Evolutionary conservation across 1,284 basidiomycete species (phyloP).

Genomic region (Sporisorium iseilematis-ciliati): DNA sequence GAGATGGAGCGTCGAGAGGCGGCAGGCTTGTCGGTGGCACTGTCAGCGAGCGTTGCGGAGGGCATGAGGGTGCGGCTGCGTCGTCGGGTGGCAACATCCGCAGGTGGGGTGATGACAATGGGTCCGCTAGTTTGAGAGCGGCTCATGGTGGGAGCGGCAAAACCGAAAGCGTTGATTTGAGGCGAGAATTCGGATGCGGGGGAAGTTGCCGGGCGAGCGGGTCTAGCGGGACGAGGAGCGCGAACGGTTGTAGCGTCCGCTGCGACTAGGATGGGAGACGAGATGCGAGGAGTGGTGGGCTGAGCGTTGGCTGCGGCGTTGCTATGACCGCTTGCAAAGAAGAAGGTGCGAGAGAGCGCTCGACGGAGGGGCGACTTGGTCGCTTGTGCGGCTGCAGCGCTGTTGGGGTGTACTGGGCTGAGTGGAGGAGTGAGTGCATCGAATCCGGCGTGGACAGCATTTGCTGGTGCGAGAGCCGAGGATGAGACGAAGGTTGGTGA

Average conservation of each 20-base stretch:
- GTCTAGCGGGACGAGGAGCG: slow-evolving; percentile 16
- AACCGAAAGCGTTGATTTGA: slow-evolving; percentile 12
- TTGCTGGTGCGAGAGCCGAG: slow-evolving; percentile 12
- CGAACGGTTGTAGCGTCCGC: background rate
- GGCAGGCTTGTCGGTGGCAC: background rate
- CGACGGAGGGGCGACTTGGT: slow-evolving; percentile 37
- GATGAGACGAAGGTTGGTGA: slow-evolving; percentile 39
- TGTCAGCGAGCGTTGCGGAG: slow-evolving; percentile 2
- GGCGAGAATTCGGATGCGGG: slow-evolving; percentile 14
- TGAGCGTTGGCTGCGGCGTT: slow-evolving; percentile 7
- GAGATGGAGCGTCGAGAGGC: slow-evolving; percentile 13
- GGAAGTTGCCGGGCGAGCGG: slow-evolving; percentile 17
- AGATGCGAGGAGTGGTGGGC: slow-evolving; percentile 10
- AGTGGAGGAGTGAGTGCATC: slow-evolving; percentile 34
- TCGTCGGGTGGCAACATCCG: slow-evolving; percentile 7
- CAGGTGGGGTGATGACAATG: slow-evolving; percentile 7
- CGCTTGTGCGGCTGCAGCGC: slow-evolving; percentile 14
- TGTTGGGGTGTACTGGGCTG: slow-evolving; percentile 21
- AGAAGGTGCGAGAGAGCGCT: slow-evolving; percentile 13
- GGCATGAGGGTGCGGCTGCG: slow-evolving; percentile 28
- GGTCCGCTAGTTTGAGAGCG: background rate
- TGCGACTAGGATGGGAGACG: background rate
- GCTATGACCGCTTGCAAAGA: slow-evolving; percentile 21
- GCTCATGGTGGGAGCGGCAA: slow-evolving; percentile 5
- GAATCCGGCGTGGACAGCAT: slow-evolving; percentile 4